Evolutionary conservation across 371 early-diverging fungal species (phyloP), one percentile per base, ranked within the genome.

Genomic region (Circinella umbellata): DNA sequence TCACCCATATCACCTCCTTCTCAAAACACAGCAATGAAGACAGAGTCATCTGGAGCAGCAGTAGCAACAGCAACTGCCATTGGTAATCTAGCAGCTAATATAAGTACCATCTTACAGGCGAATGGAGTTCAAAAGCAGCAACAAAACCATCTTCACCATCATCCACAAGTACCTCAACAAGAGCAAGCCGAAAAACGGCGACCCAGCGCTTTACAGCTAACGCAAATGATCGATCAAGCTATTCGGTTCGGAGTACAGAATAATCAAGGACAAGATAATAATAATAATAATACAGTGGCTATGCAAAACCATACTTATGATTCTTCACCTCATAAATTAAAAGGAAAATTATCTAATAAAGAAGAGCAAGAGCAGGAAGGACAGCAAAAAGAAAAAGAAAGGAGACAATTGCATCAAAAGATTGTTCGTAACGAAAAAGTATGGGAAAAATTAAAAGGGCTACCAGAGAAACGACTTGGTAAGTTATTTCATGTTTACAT

Each of bases 401-500:
- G 54, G 48, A 71, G 66, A 13, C 70, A 73, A 42, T 85, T 86
- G 0, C 74, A 79, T 17, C 60, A 86, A n/a, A 82, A 42, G 42
- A 3, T 86, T 48, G 70, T 88, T 10, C 82, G 82, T n/a, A 87
- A 84, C 59, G 84, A 83, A 1, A 75, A 74, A n/a, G 85, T 76
- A 10, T 80, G 84, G 77, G 75, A 78, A 57, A 66, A 64, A 4
- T 18, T 84, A 38, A 75, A 80, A 57, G 82, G 78, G 3, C 75
- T 73, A 6, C 74, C 82, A 18, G 87, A 88, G 53, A 68, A 64
- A 7, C 75, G 73, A 8, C 49, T 88, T 37, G 85, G 84, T 84
- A 80, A 48, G 72, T 20, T 18, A 5, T 57, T 57, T 14, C 54
- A 7, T 20, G 27, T 27, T 27, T 27, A 2, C 20, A 60, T 39